Evolutionary conservation across 2,329 filamentous ascomycete species (phyloP).

Genomic region (Emericellopsis cladophorae): DNA sequence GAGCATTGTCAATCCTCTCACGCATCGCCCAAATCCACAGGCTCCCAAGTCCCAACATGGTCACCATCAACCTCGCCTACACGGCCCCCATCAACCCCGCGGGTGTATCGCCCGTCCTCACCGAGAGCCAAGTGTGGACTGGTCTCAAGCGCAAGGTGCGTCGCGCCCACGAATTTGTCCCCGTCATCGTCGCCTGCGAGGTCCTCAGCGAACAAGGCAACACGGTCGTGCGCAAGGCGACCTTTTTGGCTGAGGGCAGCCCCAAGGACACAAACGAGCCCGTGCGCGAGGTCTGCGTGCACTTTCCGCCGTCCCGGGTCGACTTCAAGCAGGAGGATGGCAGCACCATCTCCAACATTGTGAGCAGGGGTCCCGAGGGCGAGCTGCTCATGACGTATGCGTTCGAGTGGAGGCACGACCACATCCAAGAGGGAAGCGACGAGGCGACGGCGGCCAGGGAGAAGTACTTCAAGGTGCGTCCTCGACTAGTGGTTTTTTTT

Average conservation of each 20-base stretch:
- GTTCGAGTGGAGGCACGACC: constrained; percentile 20
- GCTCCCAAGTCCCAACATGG: constrained; percentile 10
- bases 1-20: not conserved
- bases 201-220: constrained; percentile 15
- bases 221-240: constrained; percentile 15
- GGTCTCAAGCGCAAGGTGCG: constrained; percentile 22
- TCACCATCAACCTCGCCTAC: constrained; percentile 16
- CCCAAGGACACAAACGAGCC: not conserved
- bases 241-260: constrained; percentile 10
- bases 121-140: constrained; percentile 18
- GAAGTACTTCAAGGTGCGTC: constrained; percentile 8
- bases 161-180: constrained; percentile 21
- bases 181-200: constrained; percentile 17
- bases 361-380: constrained; percentile 14
- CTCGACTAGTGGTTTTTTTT: not conserved
- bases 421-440: constrained; percentile 12
- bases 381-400: constrained; percentile 20
- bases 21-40: not conserved
- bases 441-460: constrained; percentile 11
- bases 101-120: constrained; percentile 14
- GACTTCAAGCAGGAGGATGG: constrained; percentile 22
- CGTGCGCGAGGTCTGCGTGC: constrained; percentile 16
- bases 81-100: constrained; percentile 21
- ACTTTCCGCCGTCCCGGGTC: constrained; percentile 17
- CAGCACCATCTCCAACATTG: constrained; percentile 19